These are phyloP conservation scores for Veloboletus limbatus DNA, from an alignment of 1,284 basidiomycete species.

Conservation along the genomic window DNA sequence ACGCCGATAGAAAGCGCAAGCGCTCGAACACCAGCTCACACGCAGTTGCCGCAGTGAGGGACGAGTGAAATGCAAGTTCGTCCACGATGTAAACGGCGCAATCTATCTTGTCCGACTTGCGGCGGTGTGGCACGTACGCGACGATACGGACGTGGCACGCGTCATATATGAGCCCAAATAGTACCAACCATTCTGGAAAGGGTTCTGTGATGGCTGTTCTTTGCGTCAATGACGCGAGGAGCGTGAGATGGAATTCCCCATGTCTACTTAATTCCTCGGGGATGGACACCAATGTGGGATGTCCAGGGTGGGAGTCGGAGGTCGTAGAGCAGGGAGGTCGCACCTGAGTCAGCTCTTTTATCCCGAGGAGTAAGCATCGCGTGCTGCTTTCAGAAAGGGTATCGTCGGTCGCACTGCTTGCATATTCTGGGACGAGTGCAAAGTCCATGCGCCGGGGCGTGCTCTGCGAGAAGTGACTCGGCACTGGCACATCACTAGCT, in stretches of 20 bases:
- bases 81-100: constrained; percentile 23
- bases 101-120: constrained; percentile 3
- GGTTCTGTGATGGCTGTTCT: neutral
- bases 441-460: constrained; percentile 13
- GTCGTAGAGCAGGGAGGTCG: too few species aligned
- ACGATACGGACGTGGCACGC: constrained; percentile 17
- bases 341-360: constrained; percentile 4
- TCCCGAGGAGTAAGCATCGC: constrained; percentile 20
- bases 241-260: constrained; percentile 16
- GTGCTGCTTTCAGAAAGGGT: neutral
- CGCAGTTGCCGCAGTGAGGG: neutral
- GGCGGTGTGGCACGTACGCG: constrained; percentile 20
- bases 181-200: constrained; percentile 30
- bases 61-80: constrained; percentile 14
- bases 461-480: constrained; percentile 1
- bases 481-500: constrained; percentile 9
- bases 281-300: constrained; percentile 5
- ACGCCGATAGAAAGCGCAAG: constrained; percentile 21
- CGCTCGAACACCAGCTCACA: constrained; percentile 18
- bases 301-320: neutral
- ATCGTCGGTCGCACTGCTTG: neutral
- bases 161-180: constrained; percentile 27
- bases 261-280: constrained; percentile 16
- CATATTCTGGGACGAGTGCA: constrained; percentile 11
- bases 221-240: constrained; percentile 13